Evolutionary conservation across 1,139 yeast genomes (phyloP).

Genomic region (Geotrichum cucujoidarum): DNA sequence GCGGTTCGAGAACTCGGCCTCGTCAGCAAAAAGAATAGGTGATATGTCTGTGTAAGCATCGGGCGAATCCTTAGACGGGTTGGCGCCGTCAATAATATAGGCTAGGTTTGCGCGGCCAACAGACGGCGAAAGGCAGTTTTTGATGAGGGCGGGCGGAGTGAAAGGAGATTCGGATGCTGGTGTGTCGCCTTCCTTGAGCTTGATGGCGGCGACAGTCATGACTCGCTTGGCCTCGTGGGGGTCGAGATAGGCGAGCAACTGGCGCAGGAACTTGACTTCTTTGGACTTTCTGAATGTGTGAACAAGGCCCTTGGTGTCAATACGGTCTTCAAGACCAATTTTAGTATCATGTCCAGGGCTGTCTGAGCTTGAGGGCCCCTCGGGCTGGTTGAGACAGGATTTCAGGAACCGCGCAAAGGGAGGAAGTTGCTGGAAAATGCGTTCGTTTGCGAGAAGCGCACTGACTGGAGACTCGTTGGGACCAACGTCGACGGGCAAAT

Average conservation of each 20-base stretch:
- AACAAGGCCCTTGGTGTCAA: neutral
- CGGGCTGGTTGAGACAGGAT: too few relatives aligned
- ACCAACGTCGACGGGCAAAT: too few relatives aligned
- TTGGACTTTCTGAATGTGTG: neutral
- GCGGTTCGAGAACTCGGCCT: slow-evolving; percentile 9
- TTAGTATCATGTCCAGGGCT: too few relatives aligned
- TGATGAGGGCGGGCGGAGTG: slow-evolving; percentile 1
- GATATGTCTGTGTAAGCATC: neutral
- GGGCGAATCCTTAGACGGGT: neutral
- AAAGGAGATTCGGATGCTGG: neutral
- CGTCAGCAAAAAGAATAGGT: slow-evolving; percentile 5
- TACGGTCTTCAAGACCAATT: too few relatives aligned
- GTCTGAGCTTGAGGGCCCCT: too few relatives aligned
- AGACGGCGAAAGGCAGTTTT: slow-evolving; percentile 5
- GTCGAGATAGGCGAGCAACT: slow-evolving; percentile 12
- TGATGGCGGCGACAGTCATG: slow-evolving; percentile 4
- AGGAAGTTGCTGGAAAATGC: too few relatives aligned
- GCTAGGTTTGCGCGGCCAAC: neutral
- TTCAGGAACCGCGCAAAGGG: too few relatives aligned
- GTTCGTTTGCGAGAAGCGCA: too few relatives aligned
- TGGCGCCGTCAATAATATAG: neutral
- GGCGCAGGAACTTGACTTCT: slow-evolving; percentile 9
- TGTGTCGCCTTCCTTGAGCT: slow-evolving; percentile 2
- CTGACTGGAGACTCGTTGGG: too few relatives aligned
- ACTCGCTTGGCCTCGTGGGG: slow-evolving; percentile 15